Conservation (phyloP, 352 stramenopile genomes). For the Pythium vanterpoolii region DNA sequence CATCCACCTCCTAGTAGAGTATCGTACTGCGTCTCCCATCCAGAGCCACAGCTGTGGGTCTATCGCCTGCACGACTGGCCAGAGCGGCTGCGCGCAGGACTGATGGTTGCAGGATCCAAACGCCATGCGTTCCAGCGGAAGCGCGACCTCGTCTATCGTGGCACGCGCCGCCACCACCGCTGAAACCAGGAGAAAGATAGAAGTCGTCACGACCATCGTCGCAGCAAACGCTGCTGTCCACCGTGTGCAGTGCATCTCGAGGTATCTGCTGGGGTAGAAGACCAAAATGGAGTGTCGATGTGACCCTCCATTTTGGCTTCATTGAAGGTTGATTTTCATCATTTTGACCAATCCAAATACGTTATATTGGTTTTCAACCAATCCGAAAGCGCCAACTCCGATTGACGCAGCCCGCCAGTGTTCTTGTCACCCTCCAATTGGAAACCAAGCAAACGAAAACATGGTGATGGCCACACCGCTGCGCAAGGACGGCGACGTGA, state of each 20-base stretch:
- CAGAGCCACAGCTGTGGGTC: constrained; percentile 38
- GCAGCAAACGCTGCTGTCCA: background rate
- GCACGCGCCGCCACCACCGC: too few relatives aligned
- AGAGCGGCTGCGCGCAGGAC: constrained; percentile 27
- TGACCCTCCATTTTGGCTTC: background rate
- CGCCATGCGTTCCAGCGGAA: constrained; percentile 24
- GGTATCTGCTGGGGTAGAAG: background rate
- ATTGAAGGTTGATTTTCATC: constrained; percentile 5
- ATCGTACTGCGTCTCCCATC: constrained; percentile 31
- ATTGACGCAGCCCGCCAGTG: constrained; percentile 19
- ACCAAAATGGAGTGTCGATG: background rate
- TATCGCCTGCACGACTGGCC: constrained; percentile 17
- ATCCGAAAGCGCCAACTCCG: constrained; percentile 18
- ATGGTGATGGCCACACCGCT: constrained; percentile 28
- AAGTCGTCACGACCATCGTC: background rate
- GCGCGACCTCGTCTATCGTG: background rate
- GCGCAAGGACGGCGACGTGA: constrained; percentile 68
- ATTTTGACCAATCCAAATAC: constrained; percentile 33
- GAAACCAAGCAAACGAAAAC: background rate
- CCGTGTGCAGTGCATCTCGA: background rate
- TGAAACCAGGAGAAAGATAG: background rate
- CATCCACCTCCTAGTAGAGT: background rate
- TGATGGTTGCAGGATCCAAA: constrained; percentile 41
- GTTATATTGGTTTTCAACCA: constrained; percentile 18
- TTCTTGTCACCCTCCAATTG: constrained; percentile 7